Percentiles rank a stretch among this genome's conserved stretches.
Conservation (phyloP, 805 yeast genomes). For the Ogataea nonfermentans region DNA sequence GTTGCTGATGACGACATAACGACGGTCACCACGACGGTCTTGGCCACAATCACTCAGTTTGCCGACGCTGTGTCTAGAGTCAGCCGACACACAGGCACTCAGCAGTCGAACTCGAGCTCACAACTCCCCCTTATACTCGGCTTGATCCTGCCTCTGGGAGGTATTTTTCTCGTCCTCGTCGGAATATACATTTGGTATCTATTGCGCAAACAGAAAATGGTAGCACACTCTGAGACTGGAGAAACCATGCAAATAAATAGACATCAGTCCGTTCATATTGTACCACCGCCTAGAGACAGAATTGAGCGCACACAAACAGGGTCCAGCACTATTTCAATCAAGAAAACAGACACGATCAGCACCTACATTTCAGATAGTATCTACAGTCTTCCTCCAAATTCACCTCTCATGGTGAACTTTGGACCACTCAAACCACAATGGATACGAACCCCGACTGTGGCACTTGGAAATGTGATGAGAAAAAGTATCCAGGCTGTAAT, state of each 20-base stretch:
- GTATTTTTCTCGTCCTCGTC: constrained; percentile 4
- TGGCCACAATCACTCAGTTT: constrained; percentile 12
- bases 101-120: neutral
- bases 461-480: constrained; percentile 18
- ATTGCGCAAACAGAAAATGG: neutral
- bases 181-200: constrained; percentile 10
- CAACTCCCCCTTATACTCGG: constrained; percentile 15
- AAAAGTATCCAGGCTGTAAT: constrained; percentile 18
- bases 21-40: constrained; percentile 18
- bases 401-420: constrained; percentile 8
- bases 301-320: neutral
- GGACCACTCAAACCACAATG: constrained; percentile 24
- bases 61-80: constrained; percentile 7
- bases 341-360: neutral
- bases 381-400: neutral
- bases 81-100: constrained; percentile 1
- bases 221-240: neutral
- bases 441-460: constrained; percentile 20
- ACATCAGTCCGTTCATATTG: neutral
- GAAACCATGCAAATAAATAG: neutral
- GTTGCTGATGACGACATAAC: constrained; percentile 20
- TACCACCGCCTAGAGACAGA: too few species aligned
- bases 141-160: constrained; percentile 16
- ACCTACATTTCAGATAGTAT: neutral
- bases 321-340: neutral